These are phyloP conservation scores for Syncephalastrum contaminatum DNA, from an alignment of 371 early-diverging fungal genomes.

Conservation along the genomic window DNA sequence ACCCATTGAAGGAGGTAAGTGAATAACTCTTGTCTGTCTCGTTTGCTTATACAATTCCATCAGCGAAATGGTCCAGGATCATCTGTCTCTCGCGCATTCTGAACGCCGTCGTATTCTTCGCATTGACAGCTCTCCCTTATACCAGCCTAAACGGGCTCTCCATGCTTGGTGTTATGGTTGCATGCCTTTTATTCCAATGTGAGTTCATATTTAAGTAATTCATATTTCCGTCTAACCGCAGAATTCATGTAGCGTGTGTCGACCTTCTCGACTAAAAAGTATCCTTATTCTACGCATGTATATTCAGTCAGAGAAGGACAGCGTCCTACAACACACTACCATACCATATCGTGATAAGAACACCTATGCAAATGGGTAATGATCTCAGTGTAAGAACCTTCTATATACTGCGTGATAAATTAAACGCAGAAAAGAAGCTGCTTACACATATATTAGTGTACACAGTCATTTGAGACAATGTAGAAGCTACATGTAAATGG, in stretches of 20 bases:
- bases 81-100: constrained; percentile 50
- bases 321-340: no score
- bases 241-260: no score
- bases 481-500: background rate
- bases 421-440: no score
- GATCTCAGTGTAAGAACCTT: background rate
- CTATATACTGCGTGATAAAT: no score
- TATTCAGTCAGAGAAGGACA: background rate
- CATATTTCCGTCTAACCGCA: background rate
- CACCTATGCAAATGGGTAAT: no score
- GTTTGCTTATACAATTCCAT: constrained; percentile 16
- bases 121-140: constrained; percentile 38
- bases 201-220: constrained; percentile 11
- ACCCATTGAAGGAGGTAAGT: constrained; percentile 25
- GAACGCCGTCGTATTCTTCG: constrained; percentile 50
- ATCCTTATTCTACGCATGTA: no score
- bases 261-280: no score
- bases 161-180: constrained; percentile 49
- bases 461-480: no score
- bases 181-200: constrained; percentile 50
- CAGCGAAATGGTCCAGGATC: constrained; percentile 39
- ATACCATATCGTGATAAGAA: no score
- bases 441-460: no score
- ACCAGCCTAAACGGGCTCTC: constrained; percentile 39
- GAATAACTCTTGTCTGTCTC: constrained; percentile 18